These are phyloP conservation scores for Cenococcum geophilum DNA, from an alignment of 495 filamentous ascomycete species.

Conservation along the genomic window DNA sequence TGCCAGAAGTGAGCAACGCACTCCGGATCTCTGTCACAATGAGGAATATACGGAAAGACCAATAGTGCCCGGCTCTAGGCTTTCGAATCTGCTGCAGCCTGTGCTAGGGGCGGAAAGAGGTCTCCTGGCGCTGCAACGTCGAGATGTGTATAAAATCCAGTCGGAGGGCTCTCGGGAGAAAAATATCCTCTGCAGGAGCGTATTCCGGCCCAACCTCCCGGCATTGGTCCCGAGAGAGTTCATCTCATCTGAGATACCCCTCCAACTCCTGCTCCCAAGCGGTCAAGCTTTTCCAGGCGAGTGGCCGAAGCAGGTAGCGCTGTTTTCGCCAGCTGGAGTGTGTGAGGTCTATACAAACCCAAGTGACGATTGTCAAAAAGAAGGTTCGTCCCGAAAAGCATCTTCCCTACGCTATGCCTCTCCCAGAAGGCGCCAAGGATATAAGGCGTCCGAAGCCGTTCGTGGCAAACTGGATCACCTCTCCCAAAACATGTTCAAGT, in stretches of 20 bases:
- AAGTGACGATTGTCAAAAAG: not conserved
- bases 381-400: constrained; percentile 4
- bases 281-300: not conserved
- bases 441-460: not conserved
- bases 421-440: not conserved
- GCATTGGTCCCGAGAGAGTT: constrained; percentile 14
- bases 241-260: constrained; percentile 16
- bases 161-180: constrained; percentile 15
- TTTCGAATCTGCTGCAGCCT: constrained; percentile 18
- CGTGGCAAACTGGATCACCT: not conserved
- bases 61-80: constrained; percentile 26
- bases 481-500: not conserved
- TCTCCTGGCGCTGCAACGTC: constrained; percentile 4
- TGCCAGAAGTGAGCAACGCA: constrained; percentile 20
- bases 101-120: constrained; percentile 27
- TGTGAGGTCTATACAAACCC: not conserved
- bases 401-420: not conserved
- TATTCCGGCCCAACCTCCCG: constrained; percentile 12
- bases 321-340: not conserved
- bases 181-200: constrained; percentile 15
- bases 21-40: constrained; percentile 17
- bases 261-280: constrained; percentile 3
- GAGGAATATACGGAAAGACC: constrained; percentile 20
- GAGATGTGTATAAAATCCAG: constrained; percentile 27
- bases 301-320: not conserved